These are phyloP conservation scores for Discostella pseudostelligera DNA, from an alignment of 108 stramenopile species.

Conservation along the genomic window DNA sequence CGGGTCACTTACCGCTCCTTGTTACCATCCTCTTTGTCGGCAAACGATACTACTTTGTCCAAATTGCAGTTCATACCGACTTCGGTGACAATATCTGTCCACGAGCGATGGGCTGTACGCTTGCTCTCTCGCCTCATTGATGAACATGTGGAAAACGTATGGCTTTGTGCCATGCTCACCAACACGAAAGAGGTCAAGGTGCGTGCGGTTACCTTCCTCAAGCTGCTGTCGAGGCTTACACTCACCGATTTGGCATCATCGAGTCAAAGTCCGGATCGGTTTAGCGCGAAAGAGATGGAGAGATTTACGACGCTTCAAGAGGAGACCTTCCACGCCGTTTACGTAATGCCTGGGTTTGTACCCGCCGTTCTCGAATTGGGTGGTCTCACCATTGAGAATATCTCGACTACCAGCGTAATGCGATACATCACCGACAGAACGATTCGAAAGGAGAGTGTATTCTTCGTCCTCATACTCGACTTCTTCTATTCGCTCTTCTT, in stretches of 20 bases:
- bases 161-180: slow-evolving; percentile 47
- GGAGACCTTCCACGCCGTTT: slow-evolving; percentile 35
- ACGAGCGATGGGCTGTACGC: slow-evolving; percentile 33
- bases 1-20: slow-evolving; percentile 11
- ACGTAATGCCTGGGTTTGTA: slow-evolving; percentile 31
- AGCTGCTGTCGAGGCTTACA: slow-evolving; percentile 39
- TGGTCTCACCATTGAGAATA: slow-evolving; percentile 26
- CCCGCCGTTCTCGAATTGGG: slow-evolving; percentile 43
- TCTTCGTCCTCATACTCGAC: slow-evolving; percentile 36
- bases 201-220: slow-evolving; percentile 38
- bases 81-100: slow-evolving; percentile 22
- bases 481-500: slow-evolving; percentile 43
- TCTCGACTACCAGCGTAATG: slow-evolving; percentile 43
- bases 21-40: slow-evolving; percentile 4
- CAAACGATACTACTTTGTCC: slow-evolving; percentile 8
- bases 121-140: slow-evolving; percentile 44
- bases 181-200: slow-evolving; percentile 35
- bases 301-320: slow-evolving; percentile 21
- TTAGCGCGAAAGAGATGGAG: slow-evolving; percentile 39
- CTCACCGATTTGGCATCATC: slow-evolving; percentile 31
- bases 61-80: slow-evolving; percentile 27
- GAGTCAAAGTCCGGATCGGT: slow-evolving; percentile 34
- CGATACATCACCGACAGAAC: slow-evolving; percentile 41
- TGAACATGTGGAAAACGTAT: slow-evolving; percentile 41
- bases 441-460: slow-evolving; percentile 35